A percentile compares a stretch with the other conserved stretches of the same genome.
These are phyloP conservation scores for Sclerotinia spermophila DNA, from an alignment of 2,329 filamentous ascomycete genomes.

Conservation along the genomic window DNA sequence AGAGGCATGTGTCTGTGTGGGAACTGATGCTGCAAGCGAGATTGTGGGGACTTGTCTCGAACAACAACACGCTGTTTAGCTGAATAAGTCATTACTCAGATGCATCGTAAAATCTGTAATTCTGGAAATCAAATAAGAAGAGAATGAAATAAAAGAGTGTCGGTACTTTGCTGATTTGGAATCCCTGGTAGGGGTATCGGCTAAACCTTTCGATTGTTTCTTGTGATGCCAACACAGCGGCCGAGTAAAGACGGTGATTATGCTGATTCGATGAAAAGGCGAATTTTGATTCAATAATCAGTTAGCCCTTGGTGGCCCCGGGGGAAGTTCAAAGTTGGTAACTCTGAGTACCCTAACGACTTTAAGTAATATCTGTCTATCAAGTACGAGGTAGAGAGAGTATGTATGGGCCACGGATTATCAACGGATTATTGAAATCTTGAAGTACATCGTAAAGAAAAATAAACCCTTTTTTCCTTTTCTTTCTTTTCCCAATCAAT, in stretches of 20 bases:
- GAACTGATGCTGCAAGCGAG: conserved; percentile 3
- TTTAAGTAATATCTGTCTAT: neutral
- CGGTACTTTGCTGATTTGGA: neutral
- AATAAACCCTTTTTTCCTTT: no score
- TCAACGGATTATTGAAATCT: neutral
- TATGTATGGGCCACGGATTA: neutral
- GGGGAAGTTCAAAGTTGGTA: neutral
- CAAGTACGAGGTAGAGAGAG: neutral
- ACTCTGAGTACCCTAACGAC: neutral
- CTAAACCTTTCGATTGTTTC: conserved; percentile 22
- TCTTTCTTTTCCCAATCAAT: neutral
- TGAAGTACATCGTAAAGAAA: neutral
- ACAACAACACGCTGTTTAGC: conserved; percentile 14
- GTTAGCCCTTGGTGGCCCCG: neutral
- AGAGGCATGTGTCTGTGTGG: neutral
- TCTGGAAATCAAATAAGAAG: conserved; percentile 5
- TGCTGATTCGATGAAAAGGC: conserved; percentile 16
- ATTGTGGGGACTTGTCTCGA: conserved; percentile 17
- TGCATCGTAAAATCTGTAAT: neutral
- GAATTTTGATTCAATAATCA: neutral
- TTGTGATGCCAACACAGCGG: conserved; percentile 30
- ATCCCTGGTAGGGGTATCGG: conserved; percentile 18
- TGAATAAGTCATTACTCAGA: neutral
- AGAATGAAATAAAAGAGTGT: neutral
- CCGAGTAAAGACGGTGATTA: neutral